A percentile compares a stretch with the other conserved stretches of the same genome.
Evolutionary conservation across 331 rosid species (phyloP).

Genomic region (Cydonia oblonga): DNA sequence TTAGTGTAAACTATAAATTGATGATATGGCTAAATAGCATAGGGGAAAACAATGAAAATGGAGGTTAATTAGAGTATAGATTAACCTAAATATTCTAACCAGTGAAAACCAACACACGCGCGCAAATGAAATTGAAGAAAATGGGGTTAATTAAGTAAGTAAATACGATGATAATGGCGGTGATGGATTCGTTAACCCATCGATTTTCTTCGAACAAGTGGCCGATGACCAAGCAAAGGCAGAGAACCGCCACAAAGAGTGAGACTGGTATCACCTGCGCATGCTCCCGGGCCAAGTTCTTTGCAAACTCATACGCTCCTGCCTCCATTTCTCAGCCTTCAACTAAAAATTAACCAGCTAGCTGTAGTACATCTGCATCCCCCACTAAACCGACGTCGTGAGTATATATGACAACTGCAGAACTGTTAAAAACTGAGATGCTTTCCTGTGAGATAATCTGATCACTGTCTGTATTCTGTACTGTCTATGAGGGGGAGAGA

Average conservation of each 20-base stretch:
- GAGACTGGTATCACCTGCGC: too few relatives aligned
- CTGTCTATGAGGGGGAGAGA: too few relatives aligned
- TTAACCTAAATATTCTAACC: background rate
- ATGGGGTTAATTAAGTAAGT: background rate
- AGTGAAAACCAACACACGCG: background rate
- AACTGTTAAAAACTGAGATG: background rate
- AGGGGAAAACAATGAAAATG: background rate
- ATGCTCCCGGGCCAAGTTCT: slow-evolving; percentile 23
- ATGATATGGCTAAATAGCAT: background rate
- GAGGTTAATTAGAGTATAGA: background rate
- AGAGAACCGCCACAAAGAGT: slow-evolving; percentile 38
- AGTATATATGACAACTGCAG: background rate
- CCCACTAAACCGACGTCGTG: background rate
- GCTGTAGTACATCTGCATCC: background rate
- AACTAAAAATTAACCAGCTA: background rate
- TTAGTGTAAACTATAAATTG: background rate
- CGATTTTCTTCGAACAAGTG: slow-evolving; percentile 65
- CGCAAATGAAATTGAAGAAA: background rate
- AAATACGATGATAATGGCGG: slow-evolving; percentile 64
- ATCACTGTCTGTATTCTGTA: background rate
- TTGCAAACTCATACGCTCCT: slow-evolving; percentile 2
- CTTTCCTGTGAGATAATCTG: background rate
- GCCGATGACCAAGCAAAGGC: slow-evolving; percentile 61
- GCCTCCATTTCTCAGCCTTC: background rate
- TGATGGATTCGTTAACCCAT: slow-evolving; percentile 85